Conservation (phyloP, 2,329 filamentous ascomycete genomes). For the Chrysosporium queenslandicum region DNA sequence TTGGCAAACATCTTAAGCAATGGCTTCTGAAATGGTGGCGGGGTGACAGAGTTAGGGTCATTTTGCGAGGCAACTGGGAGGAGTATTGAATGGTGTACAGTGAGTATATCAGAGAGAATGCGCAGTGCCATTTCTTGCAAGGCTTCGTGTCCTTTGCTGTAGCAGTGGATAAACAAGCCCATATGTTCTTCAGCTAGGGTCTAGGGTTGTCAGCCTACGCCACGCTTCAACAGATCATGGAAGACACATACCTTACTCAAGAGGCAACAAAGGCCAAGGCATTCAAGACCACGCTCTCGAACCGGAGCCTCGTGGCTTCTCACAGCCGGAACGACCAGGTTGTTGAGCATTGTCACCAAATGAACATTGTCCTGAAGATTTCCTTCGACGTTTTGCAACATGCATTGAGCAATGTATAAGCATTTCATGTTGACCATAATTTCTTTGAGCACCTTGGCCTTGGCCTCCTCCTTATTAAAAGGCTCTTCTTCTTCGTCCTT, state of each 20-base stretch:
- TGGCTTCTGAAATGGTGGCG: slow-evolving; percentile 45
- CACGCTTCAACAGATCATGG: not conserved
- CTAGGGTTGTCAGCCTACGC: slow-evolving; percentile 26
- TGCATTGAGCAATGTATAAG: slow-evolving; percentile 91
- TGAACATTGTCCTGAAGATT: slow-evolving; percentile 81
- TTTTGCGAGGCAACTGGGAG: slow-evolving; percentile 40
- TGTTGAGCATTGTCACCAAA: slow-evolving; percentile 96
- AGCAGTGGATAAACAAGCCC: slow-evolving; percentile 89
- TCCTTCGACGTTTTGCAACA: slow-evolving; percentile 85
- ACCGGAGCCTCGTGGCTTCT: slow-evolving; percentile 87
- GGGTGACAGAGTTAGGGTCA: slow-evolving; percentile 42
- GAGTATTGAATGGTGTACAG: slow-evolving; percentile 74
- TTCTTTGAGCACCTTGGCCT: slow-evolving; percentile 62
- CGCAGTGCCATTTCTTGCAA: slow-evolving; percentile 85
- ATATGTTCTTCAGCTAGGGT: slow-evolving; percentile 87
- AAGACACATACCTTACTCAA: slow-evolving; percentile 58
- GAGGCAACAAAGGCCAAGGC: slow-evolving; percentile 80
- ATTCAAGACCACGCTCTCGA: slow-evolving; percentile 78
- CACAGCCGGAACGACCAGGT: slow-evolving; percentile 88
- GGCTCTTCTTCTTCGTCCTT: slow-evolving; percentile 49
- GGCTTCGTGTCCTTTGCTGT: slow-evolving; percentile 79
- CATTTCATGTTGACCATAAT: slow-evolving; percentile 98
- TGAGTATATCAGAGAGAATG: slow-evolving; percentile 85
- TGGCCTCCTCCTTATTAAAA: slow-evolving; percentile 49
- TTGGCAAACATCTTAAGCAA: slow-evolving; percentile 79